Evolutionary conservation across 2,329 filamentous ascomycete genomes (phyloP).

Genomic region (Trichoderma cornu-damae): DNA sequence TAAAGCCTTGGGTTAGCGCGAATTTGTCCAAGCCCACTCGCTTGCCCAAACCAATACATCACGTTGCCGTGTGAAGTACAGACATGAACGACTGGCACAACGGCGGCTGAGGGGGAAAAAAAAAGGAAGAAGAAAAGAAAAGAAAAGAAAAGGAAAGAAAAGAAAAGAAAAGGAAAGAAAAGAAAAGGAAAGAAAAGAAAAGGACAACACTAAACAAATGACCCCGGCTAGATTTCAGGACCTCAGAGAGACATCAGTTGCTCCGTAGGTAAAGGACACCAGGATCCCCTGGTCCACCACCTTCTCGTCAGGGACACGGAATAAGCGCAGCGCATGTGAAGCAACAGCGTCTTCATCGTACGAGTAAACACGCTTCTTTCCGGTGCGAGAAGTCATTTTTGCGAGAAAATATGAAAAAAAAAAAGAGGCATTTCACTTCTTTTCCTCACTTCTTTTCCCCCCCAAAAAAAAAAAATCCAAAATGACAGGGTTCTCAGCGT

Average conservation of each 20-base stretch:
- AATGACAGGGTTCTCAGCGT: too few species aligned
- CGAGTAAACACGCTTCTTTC: not conserved
- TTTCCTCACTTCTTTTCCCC: too few species aligned
- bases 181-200: not conserved
- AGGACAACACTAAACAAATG: slow-evolving; percentile 1
- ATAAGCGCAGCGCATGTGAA: slow-evolving; percentile 4
- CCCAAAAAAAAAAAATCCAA: too few species aligned
- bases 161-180: not conserved
- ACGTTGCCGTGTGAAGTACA: not conserved
- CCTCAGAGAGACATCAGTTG: slow-evolving; percentile 7
- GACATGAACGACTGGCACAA: not conserved
- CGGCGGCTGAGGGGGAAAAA: not conserved
- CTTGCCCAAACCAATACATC: slow-evolving; percentile 5
- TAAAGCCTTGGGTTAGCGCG: not conserved
- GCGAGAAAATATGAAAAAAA: too few species aligned
- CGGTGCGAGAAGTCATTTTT: not conserved
- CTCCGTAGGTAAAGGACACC: not conserved
- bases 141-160: too few species aligned
- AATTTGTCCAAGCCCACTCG: not conserved
- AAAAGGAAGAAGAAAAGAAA: too few species aligned
- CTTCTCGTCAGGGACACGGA: not conserved
- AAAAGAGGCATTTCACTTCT: not conserved
- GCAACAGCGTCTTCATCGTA: not conserved
- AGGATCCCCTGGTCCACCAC: slow-evolving; percentile 1
- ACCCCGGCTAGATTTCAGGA: slow-evolving; percentile 3